Base-by-base conservation (phyloP, 352 stramenopile species). In the Globisporangium irregulare region DNA sequence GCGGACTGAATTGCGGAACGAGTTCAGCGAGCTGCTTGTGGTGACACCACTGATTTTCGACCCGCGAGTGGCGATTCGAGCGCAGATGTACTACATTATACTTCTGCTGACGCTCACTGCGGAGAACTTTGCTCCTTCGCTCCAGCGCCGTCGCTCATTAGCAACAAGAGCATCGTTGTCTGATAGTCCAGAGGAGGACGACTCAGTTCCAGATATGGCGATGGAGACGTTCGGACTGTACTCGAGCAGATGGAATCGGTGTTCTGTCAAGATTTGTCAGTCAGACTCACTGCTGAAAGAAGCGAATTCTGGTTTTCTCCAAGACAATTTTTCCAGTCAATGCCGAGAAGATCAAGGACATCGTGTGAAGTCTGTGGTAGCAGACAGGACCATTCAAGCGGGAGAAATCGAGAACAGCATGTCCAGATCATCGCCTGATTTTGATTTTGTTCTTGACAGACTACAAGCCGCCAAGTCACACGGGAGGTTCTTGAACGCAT, bases 71-170 rank as follows among this genome's bases (percentile, higher is more conserved):
- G 71, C 25, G 0, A 75, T 92, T 64, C 84, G 84, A 18, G 73
- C 80, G 41, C 72, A 82, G 36, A 77, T 89, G 73, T 93, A 84
- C 69, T 87, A 85, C 53, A 75, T 91, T 36, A 20, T 91, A 20
- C 51, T 93, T 22, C 55, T 86, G 29, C 59, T 93, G 53, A 86
- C 81, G 12, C 90, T 84, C 60, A 77, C 76, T 1, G 20, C 51
- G 10, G 84, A 93, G 22, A 79, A 72, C 68, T 82, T 87, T 62
- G 60, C 76, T 34, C 20, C 24, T 32, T 55, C 14, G 29, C 12
- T 62, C 5, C 34, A 51, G 15, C 29, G 4, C 4, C 55, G 10
- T 61, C 29, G 55, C 55, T 61, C 55, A 15, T 9, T 34, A 34
- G 9, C 25, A 25, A 27, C n/a, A 36, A 2, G 8, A 20, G 7